Evolutionary conservation across 2,329 filamentous ascomycete genomes (phyloP).

Genomic region (Orbilia blumenaviensis): DNA sequence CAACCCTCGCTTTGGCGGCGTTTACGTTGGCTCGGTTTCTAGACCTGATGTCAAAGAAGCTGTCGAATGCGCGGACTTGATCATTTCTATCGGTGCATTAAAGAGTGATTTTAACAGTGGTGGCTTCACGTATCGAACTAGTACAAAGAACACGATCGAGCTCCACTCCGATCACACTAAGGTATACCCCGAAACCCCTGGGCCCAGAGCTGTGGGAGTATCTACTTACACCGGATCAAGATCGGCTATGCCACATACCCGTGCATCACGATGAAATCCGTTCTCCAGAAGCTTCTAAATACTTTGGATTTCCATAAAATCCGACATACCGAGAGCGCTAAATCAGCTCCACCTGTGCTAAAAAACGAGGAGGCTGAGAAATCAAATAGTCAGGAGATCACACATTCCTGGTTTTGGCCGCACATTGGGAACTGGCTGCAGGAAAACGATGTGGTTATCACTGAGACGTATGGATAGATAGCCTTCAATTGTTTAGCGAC

Average conservation of each 20-base stretch:
- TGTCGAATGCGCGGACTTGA: conserved; percentile 75
- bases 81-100: conserved; percentile 74
- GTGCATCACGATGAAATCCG: conserved; percentile 78
- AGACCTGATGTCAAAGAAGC: conserved; percentile 71
- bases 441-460: conserved; percentile 79
- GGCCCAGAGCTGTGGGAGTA: not conserved
- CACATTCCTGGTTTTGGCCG: conserved; percentile 80
- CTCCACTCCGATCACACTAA: conserved; percentile 78
- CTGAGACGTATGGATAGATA: conserved; percentile 70
- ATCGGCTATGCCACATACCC: conserved; percentile 81
- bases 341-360: conserved; percentile 60
- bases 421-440: conserved; percentile 76
- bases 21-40: conserved; percentile 83
- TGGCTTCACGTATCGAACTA: conserved; percentile 81
- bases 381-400: conserved; percentile 65
- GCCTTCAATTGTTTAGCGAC: not conserved
- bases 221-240: conserved; percentile 37
- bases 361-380: conserved; percentile 64
- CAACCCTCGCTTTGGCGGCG: conserved; percentile 78
- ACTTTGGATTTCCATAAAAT: conserved; percentile 43
- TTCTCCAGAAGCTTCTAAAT: conserved; percentile 72
- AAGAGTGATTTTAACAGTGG: conserved; percentile 84
- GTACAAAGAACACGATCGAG: conserved; percentile 79
- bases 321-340: conserved; percentile 43
- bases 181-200: conserved; percentile 59